Evolutionary conservation across 2,329 filamentous ascomycete genomes (phyloP), one percentile per base, ranked within the genome.

Genomic region (Plectosphaerella sp.): DNA sequence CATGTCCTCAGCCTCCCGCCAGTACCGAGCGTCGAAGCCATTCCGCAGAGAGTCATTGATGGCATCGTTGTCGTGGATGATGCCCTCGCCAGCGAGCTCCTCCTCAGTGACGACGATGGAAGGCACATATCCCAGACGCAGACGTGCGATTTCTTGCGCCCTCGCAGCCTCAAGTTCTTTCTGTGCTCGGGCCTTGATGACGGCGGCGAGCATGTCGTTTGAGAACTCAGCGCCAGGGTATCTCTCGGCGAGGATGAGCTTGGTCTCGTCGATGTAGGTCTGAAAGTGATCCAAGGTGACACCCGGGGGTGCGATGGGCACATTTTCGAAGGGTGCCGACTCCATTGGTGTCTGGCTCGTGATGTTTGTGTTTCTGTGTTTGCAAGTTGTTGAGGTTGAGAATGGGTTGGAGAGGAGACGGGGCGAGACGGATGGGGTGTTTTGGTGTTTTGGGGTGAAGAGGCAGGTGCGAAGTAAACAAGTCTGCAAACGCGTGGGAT

Each of bases 31-130:
- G 9, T 51, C 42, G 22, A 35, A 18, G 15, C 49, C 49, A 28
- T 51, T n/a, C 15, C 16, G n/a, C 11, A 51, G 49, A 10, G 49
- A 51, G 16, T 51, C 49, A 42, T 51, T 51, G 42, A 51, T 51
- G 35, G 42, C 20, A n/a, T 15, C 42, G 8, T 45, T 16, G 49
- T 51, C 49, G 12, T 45, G 28, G 33, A 51, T 42, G 49, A 51
- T 33, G n/a, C 49, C 49, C 8, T 15, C 42, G 8, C 22, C 36
- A 12, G 41, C 24, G 35, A 51, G 42, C 14, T 51, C 49, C 16
- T 51, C 49, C 14, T 51, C 49, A n/a, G 22, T 46, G 4, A 16
- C 28, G 1, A 16, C 28, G 12, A 4, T 15, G 22, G 28, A 12
- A 2, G 28, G 8, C 14, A 12, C 2, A 5, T 12, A 16, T 14